These are phyloP conservation scores for Sclerospora graminicola DNA, from an alignment of 352 stramenopile genomes.

Conservation along the genomic window DNA sequence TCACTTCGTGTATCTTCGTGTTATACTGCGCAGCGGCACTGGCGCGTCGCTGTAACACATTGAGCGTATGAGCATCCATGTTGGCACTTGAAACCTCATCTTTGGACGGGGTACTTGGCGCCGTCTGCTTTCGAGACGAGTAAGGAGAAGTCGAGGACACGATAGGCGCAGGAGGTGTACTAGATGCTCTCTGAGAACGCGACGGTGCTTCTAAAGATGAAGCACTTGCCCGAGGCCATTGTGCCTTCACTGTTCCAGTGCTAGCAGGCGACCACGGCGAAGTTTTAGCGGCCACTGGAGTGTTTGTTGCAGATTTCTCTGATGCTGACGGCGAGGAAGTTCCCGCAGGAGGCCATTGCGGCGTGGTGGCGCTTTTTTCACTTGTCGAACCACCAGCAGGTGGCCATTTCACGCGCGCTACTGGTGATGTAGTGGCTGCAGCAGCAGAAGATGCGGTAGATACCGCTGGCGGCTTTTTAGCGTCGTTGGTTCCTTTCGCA, in stretches of 20 bases:
- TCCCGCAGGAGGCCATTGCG: conserved; percentile 25
- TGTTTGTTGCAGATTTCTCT: too few relatives aligned
- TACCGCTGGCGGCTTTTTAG: too few relatives aligned
- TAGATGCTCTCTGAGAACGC: conserved; percentile 40
- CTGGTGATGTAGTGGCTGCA: conserved; percentile 5
- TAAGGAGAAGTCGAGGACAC: conserved; percentile 13
- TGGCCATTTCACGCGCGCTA: conserved; percentile 8
- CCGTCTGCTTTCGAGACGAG: conserved; percentile 10
- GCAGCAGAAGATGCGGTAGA: conserved; percentile 17
- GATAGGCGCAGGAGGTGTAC: conserved; percentile 14
- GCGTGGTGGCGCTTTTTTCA: conserved; percentile 15
- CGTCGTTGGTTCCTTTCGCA: conserved; percentile 11
- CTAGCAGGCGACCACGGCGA: conserved; percentile 11
- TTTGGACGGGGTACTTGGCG: not conserved
- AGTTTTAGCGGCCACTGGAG: conserved; percentile 3
- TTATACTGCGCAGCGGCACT: conserved; percentile 50
- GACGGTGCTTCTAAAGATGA: conserved; percentile 18
- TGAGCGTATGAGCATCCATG: conserved; percentile 41
- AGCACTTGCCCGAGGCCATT: conserved; percentile 22
- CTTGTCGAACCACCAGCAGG: not conserved
- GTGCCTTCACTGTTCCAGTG: conserved; percentile 21
- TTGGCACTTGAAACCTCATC: conserved; percentile 10
- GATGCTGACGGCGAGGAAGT: conserved; percentile 9
- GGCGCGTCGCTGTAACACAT: conserved; percentile 46
- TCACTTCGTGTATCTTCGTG: conserved; percentile 71